Evolutionary conservation across 1,284 basidiomycete species (phyloP), one percentile per base, ranked within the genome.

Genomic region (Coniferiporia sulphurascens): DNA sequence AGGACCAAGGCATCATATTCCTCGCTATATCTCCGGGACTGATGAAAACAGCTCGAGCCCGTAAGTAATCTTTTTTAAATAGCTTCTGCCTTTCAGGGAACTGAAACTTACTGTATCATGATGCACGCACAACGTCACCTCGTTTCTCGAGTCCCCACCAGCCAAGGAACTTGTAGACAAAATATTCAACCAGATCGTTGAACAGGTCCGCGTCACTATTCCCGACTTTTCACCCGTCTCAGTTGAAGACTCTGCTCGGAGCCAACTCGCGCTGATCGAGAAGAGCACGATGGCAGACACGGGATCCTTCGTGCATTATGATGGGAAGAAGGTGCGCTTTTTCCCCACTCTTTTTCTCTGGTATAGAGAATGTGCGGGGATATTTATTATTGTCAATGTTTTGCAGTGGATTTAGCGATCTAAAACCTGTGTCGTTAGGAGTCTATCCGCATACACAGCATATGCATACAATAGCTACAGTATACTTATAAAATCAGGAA

Each of bases 11-110:
- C 9, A 59, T 69, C 45, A 61, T 61, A 2, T 56, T 65, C 51
- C 19, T 67, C 12, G 58, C 63, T 4, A 55, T 68, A 41, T 48
- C 60, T 34, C 68, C 68, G 12, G 68, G 68, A 22, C 46, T 65
- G 41, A 65, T 69, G 13, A 60, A 66, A 54, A 68, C 65, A 1
- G 38, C 57, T 22, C 41, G 32, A 13, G 54, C 48, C 6, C 50
- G 55, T 61, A 22, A 57, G 10, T 55, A n/a, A n/a, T 61, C 19
- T 27, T 17, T 21, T 27, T n/a, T n/a, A n/a, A n/a, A n/a, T 46
- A 9, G 46, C 44, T n/a, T 34, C 21, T 46, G 12, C 41, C 17
- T 50, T 27, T 2, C 27, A 27, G 27, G 2, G 27, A 27, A 27
- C 27, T 27, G n/a, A n/a, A n/a, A n/a, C n/a, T n/a, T n/a, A n/a